phyloP scores from a whole-genome alignment of 768 basidiomycete genomes.

The Russula ochroleuca region DNA sequence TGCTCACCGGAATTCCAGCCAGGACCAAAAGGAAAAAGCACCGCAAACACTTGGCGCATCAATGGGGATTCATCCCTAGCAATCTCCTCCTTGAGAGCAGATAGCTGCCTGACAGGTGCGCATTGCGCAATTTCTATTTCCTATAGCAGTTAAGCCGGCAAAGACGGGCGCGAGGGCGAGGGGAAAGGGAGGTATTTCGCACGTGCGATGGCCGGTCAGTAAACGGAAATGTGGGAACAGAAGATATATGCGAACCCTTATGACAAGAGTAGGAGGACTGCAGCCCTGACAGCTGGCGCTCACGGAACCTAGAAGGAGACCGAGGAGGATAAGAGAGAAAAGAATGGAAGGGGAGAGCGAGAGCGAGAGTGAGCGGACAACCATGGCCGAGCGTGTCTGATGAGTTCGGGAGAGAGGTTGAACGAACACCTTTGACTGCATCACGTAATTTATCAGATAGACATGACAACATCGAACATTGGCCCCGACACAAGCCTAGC shows the following conservation, averaged over 20 bases:
- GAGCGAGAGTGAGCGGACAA: conserved; percentile 3
- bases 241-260: conserved; percentile 19
- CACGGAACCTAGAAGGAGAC: conserved; percentile 3
- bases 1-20: conserved; percentile 72
- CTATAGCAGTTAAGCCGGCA: conserved; percentile 32
- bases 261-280: conserved; percentile 11
- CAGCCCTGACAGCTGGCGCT: conserved; percentile 10
- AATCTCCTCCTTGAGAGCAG: conserved; percentile 54
- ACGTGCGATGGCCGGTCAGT: conserved; percentile 28
- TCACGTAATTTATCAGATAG: background rate
- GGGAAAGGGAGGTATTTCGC: conserved; percentile 16
- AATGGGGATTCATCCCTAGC: conserved; percentile 66
- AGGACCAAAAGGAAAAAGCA: conserved; percentile 86
- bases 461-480: background rate
- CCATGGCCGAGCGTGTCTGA: background rate
- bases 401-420: background rate
- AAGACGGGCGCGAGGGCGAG: conserved; percentile 5
- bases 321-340: conserved; percentile 14
- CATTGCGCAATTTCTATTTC: conserved; percentile 45
- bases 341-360: conserved; percentile 17
- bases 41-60: conserved; percentile 73
- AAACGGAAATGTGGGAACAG: conserved; percentile 5
- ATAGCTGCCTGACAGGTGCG: conserved; percentile 43
- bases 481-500: background rate
- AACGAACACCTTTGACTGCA: no score